A percentile compares a stretch with the other conserved stretches of the same genome.
phyloP scores from a whole-genome alignment of 371 early-diverging fungal genomes.

The Gilbertella persicaria region DNA sequence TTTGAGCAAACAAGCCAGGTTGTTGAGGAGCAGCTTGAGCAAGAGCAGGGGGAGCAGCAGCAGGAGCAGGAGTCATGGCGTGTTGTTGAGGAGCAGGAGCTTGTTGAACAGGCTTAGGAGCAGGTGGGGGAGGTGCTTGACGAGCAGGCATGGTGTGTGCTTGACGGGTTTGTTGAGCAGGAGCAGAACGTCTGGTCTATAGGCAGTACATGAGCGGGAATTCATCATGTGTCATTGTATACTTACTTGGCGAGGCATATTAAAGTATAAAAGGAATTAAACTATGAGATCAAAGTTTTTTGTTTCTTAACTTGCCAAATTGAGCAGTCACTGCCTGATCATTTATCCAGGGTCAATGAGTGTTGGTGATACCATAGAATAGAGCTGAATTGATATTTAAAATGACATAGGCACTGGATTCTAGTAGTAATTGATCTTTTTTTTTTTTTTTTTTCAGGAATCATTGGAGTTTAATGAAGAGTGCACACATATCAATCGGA shows the following conservation, averaged over 20 bases:
- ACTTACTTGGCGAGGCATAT: constrained; percentile 32
- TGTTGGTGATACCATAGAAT: background rate
- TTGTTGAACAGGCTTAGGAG: constrained; percentile 48
- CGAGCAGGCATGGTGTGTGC: constrained; percentile 74
- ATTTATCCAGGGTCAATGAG: background rate
- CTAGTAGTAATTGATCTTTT: too few species aligned
- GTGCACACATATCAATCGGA: too few species aligned
- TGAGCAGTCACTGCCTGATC: background rate
- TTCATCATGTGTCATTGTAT: background rate
- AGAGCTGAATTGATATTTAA: too few species aligned
- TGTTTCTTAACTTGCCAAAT: background rate
- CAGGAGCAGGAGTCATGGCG: constrained; percentile 46
- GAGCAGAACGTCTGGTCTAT: constrained; percentile 60
- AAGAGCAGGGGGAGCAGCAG: constrained; percentile 44
- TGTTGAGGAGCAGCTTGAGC: constrained; percentile 62
- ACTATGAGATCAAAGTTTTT: background rate
- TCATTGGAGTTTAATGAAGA: too few species aligned
- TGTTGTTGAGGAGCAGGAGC: constrained; percentile 41
- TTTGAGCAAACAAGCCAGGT: constrained; percentile 80
- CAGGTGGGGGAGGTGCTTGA: constrained; percentile 62
- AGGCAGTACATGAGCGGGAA: background rate
- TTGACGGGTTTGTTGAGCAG: constrained; percentile 65
- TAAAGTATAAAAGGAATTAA: background rate
- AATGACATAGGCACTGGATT: too few species aligned
- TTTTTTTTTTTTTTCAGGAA: too few species aligned